Percentiles rank a stretch among this genome's conserved stretches.
These are phyloP conservation scores for Ilex paraguariensis DNA, from an alignment of 305 asterid species.

Conservation along the genomic window DNA sequence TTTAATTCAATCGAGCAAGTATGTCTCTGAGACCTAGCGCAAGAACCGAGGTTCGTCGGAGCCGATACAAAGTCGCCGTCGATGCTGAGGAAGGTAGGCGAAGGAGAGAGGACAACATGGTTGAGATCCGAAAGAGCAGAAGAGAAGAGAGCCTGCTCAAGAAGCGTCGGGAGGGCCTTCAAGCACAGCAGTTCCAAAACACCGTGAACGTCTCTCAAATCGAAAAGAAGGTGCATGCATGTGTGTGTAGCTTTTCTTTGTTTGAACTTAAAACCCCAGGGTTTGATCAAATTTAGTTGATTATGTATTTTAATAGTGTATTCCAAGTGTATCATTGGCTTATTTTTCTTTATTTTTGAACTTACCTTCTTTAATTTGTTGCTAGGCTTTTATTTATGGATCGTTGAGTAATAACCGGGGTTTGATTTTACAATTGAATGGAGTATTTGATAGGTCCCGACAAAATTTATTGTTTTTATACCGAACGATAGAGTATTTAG, in stretches of 20 bases:
- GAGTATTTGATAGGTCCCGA: too few species aligned
- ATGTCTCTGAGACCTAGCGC: conserved; percentile 44
- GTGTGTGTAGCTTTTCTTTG: background rate
- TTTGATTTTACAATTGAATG: too few species aligned
- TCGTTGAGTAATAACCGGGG: too few species aligned
- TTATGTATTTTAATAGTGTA: background rate
- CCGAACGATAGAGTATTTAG: too few species aligned
- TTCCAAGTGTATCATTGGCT: background rate
- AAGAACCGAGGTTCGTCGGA: conserved; percentile 46
- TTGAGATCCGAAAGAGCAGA: conserved; percentile 83
- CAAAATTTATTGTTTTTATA: too few species aligned
- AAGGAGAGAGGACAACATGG: conserved; percentile 83
- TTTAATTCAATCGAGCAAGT: conserved; percentile 1
- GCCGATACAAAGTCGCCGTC: conserved; percentile 87
- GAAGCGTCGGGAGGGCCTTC: conserved; percentile 86
- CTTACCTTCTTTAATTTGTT: background rate
- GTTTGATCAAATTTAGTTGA: background rate
- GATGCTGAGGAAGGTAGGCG: conserved; percentile 89
- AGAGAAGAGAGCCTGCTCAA: conserved; percentile 80
- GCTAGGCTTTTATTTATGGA: background rate
- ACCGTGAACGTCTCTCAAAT: conserved; percentile 43
- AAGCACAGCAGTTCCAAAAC: conserved; percentile 51
- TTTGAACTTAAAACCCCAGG: background rate
- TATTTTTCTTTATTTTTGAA: background rate
- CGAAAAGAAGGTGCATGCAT: conserved; percentile 51